Base-by-base conservation (phyloP, 2,329 filamentous ascomycete species). In the Tympanopsis confertula region DNA sequence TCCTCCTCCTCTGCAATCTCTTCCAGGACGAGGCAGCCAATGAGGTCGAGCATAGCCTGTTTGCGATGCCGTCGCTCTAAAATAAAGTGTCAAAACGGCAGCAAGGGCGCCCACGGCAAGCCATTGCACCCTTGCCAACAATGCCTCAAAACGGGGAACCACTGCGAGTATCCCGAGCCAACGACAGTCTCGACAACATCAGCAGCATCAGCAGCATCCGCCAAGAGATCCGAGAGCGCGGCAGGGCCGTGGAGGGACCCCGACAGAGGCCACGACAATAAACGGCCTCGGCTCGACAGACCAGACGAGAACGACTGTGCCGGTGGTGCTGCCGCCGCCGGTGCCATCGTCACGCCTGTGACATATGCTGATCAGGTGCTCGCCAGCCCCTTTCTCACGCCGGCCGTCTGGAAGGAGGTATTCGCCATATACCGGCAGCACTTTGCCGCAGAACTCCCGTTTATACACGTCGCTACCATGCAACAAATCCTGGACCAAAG, bases 401-500 rank as follows among this genome's bases (percentile, higher is more conserved):
- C 71, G 20, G 63, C 74, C 36, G 56, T 84, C 4, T 86, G 81
- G 81, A 69, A 70, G 29, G 73, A 83, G 48, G 58, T 86, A 26
- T 80, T 82, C 47, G 73, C 74, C 46, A 73, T 84, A 19, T 86
- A 80, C 54, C 75, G 79, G 47, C 63, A 78, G 30, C 79, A 86
- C 50, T 86, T 80, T 51, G 76, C 77, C 0, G 77, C 80, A 1
- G 81, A 86, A 50, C 65, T 86, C 28, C 75, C 81, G 0, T 86
- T 86, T 48, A 54, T 86, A 5, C 81, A 86, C 50, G 62, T 78
- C 4, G 69, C 74, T 2, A 80, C 72, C 0, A 73, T 85, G 45
- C 69, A 69, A 46, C 65, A 68, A 42, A 64, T 62, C 39, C 59
- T 71, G 43, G 59, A 58, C n/a, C 56, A 58, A 44, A 60, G 58